Evolutionary conservation across 495 filamentous ascomycete genomes (phyloP).

Genomic region (Poronia punctata): DNA sequence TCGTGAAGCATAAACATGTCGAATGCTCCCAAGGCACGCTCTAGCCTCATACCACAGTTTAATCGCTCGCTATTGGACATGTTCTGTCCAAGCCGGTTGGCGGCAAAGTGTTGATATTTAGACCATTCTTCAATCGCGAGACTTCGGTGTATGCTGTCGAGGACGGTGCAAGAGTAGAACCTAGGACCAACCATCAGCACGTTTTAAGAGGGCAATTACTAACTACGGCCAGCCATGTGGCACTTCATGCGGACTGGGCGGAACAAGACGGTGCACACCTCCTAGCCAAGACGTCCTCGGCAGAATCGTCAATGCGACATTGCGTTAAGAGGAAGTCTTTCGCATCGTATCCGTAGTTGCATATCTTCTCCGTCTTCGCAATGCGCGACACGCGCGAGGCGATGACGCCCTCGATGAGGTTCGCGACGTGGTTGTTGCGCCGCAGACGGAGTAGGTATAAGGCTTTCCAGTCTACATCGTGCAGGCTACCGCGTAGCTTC

Average conservation of each 20-base stretch:
- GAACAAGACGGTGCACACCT: slow-evolving; percentile 43
- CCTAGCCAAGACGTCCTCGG: slow-evolving; percentile 72
- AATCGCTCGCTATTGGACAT: slow-evolving; percentile 18
- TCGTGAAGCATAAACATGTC: slow-evolving; percentile 80
- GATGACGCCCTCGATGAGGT: slow-evolving; percentile 63
- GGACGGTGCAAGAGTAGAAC: slow-evolving; percentile 63
- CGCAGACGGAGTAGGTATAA: slow-evolving; percentile 57
- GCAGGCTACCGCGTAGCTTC: slow-evolving; percentile 43
- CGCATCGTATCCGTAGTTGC: slow-evolving; percentile 70
- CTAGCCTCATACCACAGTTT: slow-evolving; percentile 47
- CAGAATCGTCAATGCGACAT: slow-evolving; percentile 47
- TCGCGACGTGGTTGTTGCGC: slow-evolving; percentile 48
- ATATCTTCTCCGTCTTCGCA: slow-evolving; percentile 59
- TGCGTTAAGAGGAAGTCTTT: slow-evolving; percentile 77
- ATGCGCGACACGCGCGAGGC: slow-evolving; percentile 60
- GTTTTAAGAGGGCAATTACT: no score
- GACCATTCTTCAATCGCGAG: slow-evolving; percentile 73
- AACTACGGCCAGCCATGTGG: no score
- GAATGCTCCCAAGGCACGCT: slow-evolving; percentile 70
- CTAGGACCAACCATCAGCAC: slow-evolving; percentile 35
- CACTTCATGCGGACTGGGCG: no score
- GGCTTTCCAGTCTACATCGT: slow-evolving; percentile 67
- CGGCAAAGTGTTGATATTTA: slow-evolving; percentile 33
- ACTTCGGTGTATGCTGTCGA: slow-evolving; percentile 74
- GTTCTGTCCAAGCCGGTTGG: slow-evolving; percentile 39